These are phyloP conservation scores for Aspergillus ochraceoroseus DNA, from an alignment of 2,329 filamentous ascomycete species.

Conservation along the genomic window DNA sequence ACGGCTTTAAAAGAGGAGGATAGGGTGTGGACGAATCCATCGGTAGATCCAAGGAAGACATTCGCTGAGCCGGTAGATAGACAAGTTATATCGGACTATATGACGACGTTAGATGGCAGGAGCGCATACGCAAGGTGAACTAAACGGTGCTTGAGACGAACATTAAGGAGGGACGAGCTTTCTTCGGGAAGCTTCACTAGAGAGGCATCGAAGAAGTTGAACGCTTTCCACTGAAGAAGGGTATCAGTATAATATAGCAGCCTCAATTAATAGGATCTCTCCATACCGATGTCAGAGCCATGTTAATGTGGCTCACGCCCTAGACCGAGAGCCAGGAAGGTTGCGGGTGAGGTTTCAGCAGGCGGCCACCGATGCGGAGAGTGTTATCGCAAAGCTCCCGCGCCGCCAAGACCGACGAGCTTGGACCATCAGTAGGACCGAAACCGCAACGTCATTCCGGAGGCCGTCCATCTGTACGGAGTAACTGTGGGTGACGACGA, in stretches of 20 bases:
- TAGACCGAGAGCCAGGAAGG: conserved; percentile 19
- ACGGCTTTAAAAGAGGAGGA: conserved; percentile 82
- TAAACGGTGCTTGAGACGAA: conserved; percentile 44
- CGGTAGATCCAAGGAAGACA: conserved; percentile 78
- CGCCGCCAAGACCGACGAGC: conserved; percentile 14
- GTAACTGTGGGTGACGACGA: too few relatives aligned
- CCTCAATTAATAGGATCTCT: background rate
- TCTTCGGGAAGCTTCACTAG: conserved; percentile 76
- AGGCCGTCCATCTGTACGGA: too few relatives aligned
- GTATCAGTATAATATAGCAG: conserved; percentile 7
- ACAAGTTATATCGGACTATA: conserved; percentile 65
- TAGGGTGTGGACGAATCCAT: conserved; percentile 83
- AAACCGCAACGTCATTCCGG: too few relatives aligned
- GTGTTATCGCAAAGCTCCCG: conserved; percentile 19
- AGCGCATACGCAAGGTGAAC: background rate
- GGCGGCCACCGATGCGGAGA: conserved; percentile 6
- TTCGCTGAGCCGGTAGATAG: conserved; percentile 83
- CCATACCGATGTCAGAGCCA: conserved; percentile 44
- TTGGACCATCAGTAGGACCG: conserved; percentile 2
- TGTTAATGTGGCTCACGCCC: conserved; percentile 36
- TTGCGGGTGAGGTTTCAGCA: conserved; percentile 15
- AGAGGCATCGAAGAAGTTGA: conserved; percentile 97
- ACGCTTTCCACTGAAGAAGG: conserved; percentile 82
- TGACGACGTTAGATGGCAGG: conserved; percentile 4
- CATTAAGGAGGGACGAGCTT: conserved; percentile 71